A percentile compares a stretch with the other conserved stretches of the same genome.
phyloP scores from a whole-genome alignment of 2,329 filamentous ascomycete species.

The Arthroderma sp. region DNA sequence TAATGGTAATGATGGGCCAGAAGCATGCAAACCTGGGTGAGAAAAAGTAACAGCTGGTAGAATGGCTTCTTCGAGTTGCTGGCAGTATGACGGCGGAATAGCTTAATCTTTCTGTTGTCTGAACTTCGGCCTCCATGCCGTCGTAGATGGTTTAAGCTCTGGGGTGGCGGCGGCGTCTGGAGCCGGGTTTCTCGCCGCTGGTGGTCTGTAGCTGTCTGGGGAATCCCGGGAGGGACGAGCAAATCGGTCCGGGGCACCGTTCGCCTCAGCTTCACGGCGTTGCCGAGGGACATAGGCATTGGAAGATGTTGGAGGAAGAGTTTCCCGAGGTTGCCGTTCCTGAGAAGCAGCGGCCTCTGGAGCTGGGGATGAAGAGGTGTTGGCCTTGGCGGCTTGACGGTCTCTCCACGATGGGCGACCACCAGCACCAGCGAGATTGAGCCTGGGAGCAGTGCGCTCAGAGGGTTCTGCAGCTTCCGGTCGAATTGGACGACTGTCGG shows the following conservation, averaged over 20 bases:
- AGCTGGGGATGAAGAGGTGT: constrained; percentile 14
- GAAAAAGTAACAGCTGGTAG: too few species aligned
- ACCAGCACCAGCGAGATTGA: constrained; percentile 41
- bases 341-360: constrained; percentile 2
- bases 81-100: too few species aligned
- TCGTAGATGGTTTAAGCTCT: constrained; percentile 3
- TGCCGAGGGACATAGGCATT: constrained; percentile 10
- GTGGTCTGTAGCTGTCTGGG: neutral
- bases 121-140: constrained; percentile 9
- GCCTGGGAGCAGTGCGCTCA: constrained; percentile 40
- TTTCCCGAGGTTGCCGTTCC: constrained; percentile 2
- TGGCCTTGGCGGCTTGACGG: constrained; percentile 40
- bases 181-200: constrained; percentile 7
- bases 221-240: constrained; percentile 3
- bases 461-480: constrained; percentile 29
- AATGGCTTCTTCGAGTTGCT: too few species aligned
- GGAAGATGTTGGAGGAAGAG: constrained; percentile 5
- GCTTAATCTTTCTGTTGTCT: constrained; percentile 5
- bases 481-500: constrained; percentile 42
- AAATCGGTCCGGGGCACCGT: neutral
- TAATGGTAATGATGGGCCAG: too few species aligned
- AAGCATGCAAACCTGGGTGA: too few species aligned
- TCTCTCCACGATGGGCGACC: constrained; percentile 44
- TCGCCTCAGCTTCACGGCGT: neutral
- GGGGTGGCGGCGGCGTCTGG: constrained; percentile 6